These are phyloP conservation scores for Striga hermonthica DNA, from an alignment of 305 asterid genomes.

Conservation along the genomic window DNA sequence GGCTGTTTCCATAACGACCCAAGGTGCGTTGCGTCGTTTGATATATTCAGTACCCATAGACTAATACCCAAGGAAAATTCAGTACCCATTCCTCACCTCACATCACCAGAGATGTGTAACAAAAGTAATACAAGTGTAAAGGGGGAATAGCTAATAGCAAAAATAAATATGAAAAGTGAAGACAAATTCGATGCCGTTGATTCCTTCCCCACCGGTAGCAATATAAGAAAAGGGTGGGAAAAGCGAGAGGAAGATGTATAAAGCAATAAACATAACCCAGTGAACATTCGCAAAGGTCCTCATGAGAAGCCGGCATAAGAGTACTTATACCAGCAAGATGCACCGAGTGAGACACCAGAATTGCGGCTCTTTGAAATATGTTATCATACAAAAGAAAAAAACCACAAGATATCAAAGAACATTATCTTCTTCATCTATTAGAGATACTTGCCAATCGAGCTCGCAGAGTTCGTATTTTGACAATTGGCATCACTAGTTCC, in stretches of 20 bases:
- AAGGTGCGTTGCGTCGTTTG: no score
- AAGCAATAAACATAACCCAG: constrained; percentile 12
- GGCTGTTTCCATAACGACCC: no score
- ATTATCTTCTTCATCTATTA: constrained; percentile 26
- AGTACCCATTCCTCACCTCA: not conserved
- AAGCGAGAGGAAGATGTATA: constrained; percentile 21
- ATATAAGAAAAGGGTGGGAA: not conserved
- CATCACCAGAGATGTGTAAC: not conserved
- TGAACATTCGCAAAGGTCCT: constrained; percentile 19
- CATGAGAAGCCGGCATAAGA: constrained; percentile 13
- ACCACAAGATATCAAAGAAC: constrained; percentile 25
- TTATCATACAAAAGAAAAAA: not conserved
- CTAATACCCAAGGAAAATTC: no score
- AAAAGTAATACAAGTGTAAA: not conserved
- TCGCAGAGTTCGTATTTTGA: constrained; percentile 76
- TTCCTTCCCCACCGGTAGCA: no score
- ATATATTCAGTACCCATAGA: no score
- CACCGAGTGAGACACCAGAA: constrained; percentile 23
- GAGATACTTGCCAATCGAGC: constrained; percentile 88
- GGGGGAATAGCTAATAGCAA: not conserved
- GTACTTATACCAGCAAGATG: constrained; percentile 6
- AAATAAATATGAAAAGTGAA: constrained; percentile 2
- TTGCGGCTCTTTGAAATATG: constrained; percentile 20
- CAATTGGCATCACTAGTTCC: constrained; percentile 81
- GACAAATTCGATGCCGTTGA: no score